Base-by-base conservation (phyloP, 2,329 filamentous ascomycete genomes). In the Epichloe sibirici region DNA sequence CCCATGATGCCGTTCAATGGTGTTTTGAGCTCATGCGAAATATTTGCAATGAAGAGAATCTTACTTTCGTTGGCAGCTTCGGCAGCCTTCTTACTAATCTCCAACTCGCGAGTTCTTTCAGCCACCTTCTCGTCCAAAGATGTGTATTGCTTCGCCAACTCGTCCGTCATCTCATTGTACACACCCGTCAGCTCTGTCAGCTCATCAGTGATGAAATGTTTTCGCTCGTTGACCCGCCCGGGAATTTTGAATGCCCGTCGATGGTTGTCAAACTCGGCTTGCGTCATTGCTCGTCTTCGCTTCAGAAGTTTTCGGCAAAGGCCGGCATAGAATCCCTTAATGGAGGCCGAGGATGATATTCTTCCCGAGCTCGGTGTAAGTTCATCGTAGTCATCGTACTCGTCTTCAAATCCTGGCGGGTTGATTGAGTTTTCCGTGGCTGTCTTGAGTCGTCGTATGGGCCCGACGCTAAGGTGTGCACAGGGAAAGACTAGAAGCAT, bases 51-150 rank as follows among this genome's bases (percentile, higher is more conserved):
- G 71, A 97, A 97, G 8, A 97, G 75, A 0, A 93, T 97, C 71
- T 98, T 98, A 74, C 88, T 94, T 69, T 95, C 88, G 61, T 95
- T 96, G 3, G 90, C 90, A n/a, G 88, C 86, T 67, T 95, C 90
- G 1, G 90, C 90, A 1, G 89, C 88, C 69, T 89, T 88, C 66
- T 95, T 95, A 71, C 86, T 94, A 56, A 88, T 81, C 63, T 95
- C 89, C 0, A 96, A 74, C 66, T 96, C 87, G 38, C 80, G 80
- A 0, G 90, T 96, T 52, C 90, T 78, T 65, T 90, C 83, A 6
- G 81, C 81, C 1, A 96, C 90, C 60, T 91, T 85, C 53, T 91
- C 83, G 65, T 96, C 90, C 1, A 96, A 73, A 11, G 81, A 83
- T 34, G 83, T 82, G 62, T 95, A 96, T 62, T 95, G 90, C 69